Evolutionary conservation across 176 grass and related monocot species (phyloP), one percentile per base, ranked within the genome.

Genomic region (Phoenix dactylifera): DNA sequence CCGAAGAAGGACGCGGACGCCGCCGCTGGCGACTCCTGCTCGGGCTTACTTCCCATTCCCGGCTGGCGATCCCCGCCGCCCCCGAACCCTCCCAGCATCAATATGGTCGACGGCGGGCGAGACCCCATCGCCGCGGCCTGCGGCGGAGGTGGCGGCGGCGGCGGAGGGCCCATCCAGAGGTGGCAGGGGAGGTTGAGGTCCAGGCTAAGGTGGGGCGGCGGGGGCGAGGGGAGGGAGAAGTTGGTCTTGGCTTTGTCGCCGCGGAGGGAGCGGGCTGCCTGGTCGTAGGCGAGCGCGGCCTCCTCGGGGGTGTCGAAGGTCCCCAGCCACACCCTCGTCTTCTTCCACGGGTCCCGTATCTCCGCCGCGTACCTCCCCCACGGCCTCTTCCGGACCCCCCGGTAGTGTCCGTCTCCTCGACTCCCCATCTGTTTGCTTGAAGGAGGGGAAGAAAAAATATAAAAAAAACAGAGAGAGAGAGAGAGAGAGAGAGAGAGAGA

Each of bases 321-420:
- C 53, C 92, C 92, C 3, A 97, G 92, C 92, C 92, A 97, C 55
- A 91, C 87, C 54, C 92, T 73, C 20, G 83, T 88, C 79, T 97
- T 97, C 72, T 87, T 77, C 87, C 87, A 90, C 3, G 92, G 92
- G 54, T 97, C 92, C 0, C 92, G 80, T 73, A 97, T 97, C 92
- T 97, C 92, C 32, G 92, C 92, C 49, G 92, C 92, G 62, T 91
- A 97, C 58, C 92, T 44, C 1, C 92, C 92, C 92, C 92, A 97
- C 58, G 92, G 92, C 63, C 92, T 65, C 92, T 80, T 97, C 30
- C 92, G 20, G 39, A 97, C 92, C 0, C 92, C 92, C 60, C 92
- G 80, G 87, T 91, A 97, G 64, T 76, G 92, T 28, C 54, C 59
- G 2, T 44, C 35, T 44, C 35, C 35, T 44, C 35, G 35, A 12